Evolutionary conservation across 2,329 filamentous ascomycete genomes (phyloP).

Genomic region (Aplosporella prunicola): DNA sequence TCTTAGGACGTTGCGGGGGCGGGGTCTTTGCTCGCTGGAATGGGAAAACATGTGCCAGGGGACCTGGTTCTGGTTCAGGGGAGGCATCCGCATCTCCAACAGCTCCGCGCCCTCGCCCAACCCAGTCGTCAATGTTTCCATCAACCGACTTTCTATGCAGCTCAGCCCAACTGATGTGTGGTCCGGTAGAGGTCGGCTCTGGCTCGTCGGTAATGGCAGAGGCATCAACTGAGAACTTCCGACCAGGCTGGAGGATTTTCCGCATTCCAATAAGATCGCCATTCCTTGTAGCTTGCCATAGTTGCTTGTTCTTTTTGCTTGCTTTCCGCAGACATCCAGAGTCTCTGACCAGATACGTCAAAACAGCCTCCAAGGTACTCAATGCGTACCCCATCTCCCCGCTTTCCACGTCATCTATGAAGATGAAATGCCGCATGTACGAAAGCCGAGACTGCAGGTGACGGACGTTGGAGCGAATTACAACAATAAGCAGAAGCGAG

Average conservation of each 20-base stretch:
- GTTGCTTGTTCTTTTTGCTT: conserved; percentile 71
- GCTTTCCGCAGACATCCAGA: conserved; percentile 73
- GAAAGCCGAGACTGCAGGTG: conserved; percentile 78
- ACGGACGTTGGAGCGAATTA: conserved; percentile 80
- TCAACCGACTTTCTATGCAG: conserved; percentile 5
- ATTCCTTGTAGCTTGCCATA: conserved; percentile 80
- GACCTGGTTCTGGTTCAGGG: conserved; percentile 21
- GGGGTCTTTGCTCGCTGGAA: conserved; percentile 59
- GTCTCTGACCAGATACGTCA: conserved; percentile 77
- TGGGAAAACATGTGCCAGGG: conserved; percentile 78
- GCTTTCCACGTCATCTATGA: conserved; percentile 93
- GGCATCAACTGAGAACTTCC: conserved; percentile 29
- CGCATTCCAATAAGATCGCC: conserved; percentile 68
- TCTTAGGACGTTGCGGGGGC: conserved; percentile 41
- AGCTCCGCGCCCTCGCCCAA: conserved; percentile 1
- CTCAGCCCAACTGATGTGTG: conserved; percentile 1
- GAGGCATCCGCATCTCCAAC: background rate
- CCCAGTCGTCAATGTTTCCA: conserved; percentile 6
- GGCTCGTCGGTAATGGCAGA: conserved; percentile 32
- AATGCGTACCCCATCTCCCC: conserved; percentile 94
- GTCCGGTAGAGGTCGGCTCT: conserved; percentile 29
- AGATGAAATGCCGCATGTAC: conserved; percentile 98
- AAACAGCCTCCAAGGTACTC: conserved; percentile 89
- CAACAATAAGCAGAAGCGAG: conserved; percentile 79
- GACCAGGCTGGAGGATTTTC: conserved; percentile 66